Evolutionary conservation across 805 yeast genomes (phyloP).

Genomic region (Wickerhamomyces canadensis): DNA sequence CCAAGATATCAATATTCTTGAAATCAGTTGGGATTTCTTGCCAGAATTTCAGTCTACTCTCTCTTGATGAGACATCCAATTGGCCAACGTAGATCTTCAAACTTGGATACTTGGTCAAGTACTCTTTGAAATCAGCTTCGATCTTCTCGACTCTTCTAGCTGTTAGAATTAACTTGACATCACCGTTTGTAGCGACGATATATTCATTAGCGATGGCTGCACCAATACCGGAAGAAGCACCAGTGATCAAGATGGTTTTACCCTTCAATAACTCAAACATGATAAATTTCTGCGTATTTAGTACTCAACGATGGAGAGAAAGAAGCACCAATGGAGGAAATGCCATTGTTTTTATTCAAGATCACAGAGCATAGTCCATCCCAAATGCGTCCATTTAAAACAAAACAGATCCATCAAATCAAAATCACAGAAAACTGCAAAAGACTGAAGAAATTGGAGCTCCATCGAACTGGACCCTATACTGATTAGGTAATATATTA

Average conservation of each 20-base stretch:
- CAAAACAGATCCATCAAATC: too few species aligned
- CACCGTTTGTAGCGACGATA: conserved; percentile 71
- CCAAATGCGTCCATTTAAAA: too few species aligned
- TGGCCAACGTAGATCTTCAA: conserved; percentile 39
- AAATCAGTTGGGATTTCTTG: conserved; percentile 49
- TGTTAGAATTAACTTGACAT: conserved; percentile 62
- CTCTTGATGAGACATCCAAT: conserved; percentile 56
- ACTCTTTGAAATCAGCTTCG: conserved; percentile 41
- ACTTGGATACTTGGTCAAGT: conserved; percentile 41
- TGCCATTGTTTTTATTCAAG: too few species aligned
- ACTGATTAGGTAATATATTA: too few species aligned
- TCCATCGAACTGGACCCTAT: too few species aligned
- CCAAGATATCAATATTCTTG: conserved; percentile 55
- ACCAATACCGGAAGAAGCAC: conserved; percentile 96
- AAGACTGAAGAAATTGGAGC: too few species aligned
- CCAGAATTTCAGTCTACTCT: conserved; percentile 47
- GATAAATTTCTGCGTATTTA: too few species aligned
- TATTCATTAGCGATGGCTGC: conserved; percentile 85
- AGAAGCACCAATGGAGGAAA: too few species aligned
- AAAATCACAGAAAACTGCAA: too few species aligned
- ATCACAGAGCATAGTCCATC: too few species aligned
- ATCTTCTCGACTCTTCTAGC: conserved; percentile 73
- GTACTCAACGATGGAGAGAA: too few species aligned
- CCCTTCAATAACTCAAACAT: too few species aligned
- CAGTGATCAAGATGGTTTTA: conserved; percentile 79